Base-by-base conservation (phyloP, 257 asterid genomes). In the Fraxinus americana region DNA sequence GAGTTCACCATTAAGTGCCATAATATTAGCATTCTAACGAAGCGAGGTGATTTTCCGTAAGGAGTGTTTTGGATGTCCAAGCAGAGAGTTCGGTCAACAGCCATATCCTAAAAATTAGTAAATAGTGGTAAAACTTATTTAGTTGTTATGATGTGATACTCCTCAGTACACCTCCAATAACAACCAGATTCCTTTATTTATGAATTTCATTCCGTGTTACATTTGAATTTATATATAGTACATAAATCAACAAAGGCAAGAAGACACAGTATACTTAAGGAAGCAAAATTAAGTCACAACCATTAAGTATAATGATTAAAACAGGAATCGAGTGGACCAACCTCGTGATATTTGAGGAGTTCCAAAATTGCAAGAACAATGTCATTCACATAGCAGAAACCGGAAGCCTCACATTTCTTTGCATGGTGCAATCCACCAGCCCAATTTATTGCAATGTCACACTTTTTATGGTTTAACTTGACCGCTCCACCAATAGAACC, bases 371-470 rank as follows among this genome's bases (percentile, higher is more conserved):
- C 85, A n/a, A n/a, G 82, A 71, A 86, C 90, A 17, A 86, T 86
- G 54, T 86, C 90, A 73, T 86, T 86, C 43, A 86, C 88, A 70
- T 86, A 86, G 79, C 86, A 83, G 74, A 86, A 83, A 45, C 86
- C 88, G 8, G 82, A 84, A 14, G 86, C 90, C 84, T 80, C 88
- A 10, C 88, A 67, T 71, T 82, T 84, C 73, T 86, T 86, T 4
- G 90, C 90, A 72, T 86, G 88, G 36, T 86, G 90, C 72, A 84
- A 82, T 12, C 90, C 88, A 74, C 88, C 90, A 35, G 90, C 85
- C 90, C 90, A 84, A 77, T 85, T 85, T 76, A 85, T 75, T 41
- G 87, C 85, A 13, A 85, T 85, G 57, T 85, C 86, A 19, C 83
- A 75, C 50, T 80, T 78, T 23, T 79, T 76, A 59, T 78, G 85